Evolutionary conservation across 176 grass and related monocot genomes (phyloP), one percentile per base, ranked within the genome.

Genomic region (Bolboschoenus planiculmis): DNA sequence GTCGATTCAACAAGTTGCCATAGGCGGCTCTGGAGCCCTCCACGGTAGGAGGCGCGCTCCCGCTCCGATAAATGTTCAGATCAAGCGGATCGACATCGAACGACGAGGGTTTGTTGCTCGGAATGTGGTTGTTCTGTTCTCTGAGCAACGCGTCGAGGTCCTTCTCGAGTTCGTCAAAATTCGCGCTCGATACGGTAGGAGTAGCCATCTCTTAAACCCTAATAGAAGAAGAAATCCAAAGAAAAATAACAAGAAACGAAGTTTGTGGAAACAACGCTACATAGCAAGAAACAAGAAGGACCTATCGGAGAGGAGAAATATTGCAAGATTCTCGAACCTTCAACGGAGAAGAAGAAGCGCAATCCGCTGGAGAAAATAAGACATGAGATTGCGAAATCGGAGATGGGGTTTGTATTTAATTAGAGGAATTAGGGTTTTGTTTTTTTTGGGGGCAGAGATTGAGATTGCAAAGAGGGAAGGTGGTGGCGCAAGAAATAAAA

Each of bases 31-130:
- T 85, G 30, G 92, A 87, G 14, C 92, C 95, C 84, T 97, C 92
- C 0, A 97, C 95, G 2, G 92, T 97, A 1, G 95, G 95, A 13
- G 95, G 95, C 16, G 95, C 95, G 31, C 95, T 97, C 55, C 95
- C 95, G 18, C 90, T 92, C 20, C 95, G 92, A 58, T 81, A 90
- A 11, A 92, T 94, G 88, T 82, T 92, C 57, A 97, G 90, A 51
- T 97, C 95, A 70, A 93, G 85, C n/a, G 47, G 54, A 72, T 89
- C 83, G 9, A 82, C 18, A 55, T 89, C 87, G 34, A 89, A 89
- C 56, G 78, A 5, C 24, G 24, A 80, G 39, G 81, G 30, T 36
- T 33, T 56, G 63, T 31, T 21, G 1, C 48, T 58, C 1, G 83
- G 54, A 4, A 82, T 81, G 14, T 16, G 42, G 30, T 88, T 85